These are phyloP conservation scores for Moesziomyces globuligerus DNA, from an alignment of 1,284 basidiomycete species.

Conservation along the genomic window DNA sequence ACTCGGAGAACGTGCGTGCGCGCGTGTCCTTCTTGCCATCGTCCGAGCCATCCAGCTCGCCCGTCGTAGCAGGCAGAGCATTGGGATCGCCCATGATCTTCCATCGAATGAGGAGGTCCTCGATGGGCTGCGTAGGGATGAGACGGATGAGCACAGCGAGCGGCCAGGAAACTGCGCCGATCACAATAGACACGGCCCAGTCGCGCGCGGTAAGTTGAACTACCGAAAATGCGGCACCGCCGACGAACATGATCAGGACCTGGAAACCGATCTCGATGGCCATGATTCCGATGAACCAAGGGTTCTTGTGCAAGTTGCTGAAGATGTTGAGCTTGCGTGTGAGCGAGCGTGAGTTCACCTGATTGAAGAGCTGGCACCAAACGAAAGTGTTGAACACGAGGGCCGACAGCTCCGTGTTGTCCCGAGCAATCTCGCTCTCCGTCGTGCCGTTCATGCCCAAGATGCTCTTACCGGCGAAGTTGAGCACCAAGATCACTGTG, in stretches of 20 bases:
- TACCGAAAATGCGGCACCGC: conserved; percentile 92
- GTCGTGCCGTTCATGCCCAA: conserved; percentile 70
- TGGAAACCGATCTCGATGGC: conserved; percentile 86
- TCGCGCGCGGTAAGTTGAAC: conserved; percentile 78
- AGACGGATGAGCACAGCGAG: conserved; percentile 84
- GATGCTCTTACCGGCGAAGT: conserved; percentile 82
- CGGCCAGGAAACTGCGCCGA: conserved; percentile 87
- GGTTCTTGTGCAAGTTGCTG: conserved; percentile 81
- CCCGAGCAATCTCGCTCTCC: conserved; percentile 64
- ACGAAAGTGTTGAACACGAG: conserved; percentile 97
- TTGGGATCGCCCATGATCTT: conserved; percentile 78
- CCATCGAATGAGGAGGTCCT: conserved; percentile 76
- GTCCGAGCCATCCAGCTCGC: conserved; percentile 17
- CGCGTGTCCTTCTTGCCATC: conserved; percentile 70
- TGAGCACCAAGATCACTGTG: conserved; percentile 83
- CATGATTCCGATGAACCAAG: conserved; percentile 88
- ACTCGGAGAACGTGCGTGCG: conserved; percentile 72
- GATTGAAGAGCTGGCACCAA: conserved; percentile 81
- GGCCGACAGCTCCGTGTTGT: conserved; percentile 75
- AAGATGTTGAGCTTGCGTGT: conserved; percentile 90
- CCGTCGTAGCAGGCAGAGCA: conserved; percentile 73
- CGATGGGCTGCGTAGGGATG: conserved; percentile 83
- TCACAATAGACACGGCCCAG: conserved; percentile 90
- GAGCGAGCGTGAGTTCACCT: conserved; percentile 87
- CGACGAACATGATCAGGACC: conserved; percentile 88